A percentile compares a stretch with the other conserved stretches of the same genome.
Evolutionary conservation across 2,329 filamentous ascomycete species (phyloP).

Genomic region (Trichoderma atroviride): DNA sequence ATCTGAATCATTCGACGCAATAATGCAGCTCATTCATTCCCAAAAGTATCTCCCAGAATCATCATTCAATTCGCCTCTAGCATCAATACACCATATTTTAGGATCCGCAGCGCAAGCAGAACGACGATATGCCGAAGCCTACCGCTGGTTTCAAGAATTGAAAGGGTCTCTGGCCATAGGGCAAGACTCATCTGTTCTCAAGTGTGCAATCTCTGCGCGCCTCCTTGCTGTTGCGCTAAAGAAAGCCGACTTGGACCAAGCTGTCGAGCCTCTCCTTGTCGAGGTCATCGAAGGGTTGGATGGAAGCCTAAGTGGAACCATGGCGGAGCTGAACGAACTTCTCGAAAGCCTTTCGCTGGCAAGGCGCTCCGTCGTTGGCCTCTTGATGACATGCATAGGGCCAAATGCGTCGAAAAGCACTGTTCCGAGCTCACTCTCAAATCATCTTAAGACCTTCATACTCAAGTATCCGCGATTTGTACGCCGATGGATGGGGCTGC

Average conservation of each 20-base stretch:
- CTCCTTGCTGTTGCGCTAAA: constrained; percentile 59
- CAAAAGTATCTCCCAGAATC: constrained; percentile 40
- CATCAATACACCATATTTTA: constrained; percentile 56
- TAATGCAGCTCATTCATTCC: constrained; percentile 40
- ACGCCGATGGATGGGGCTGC: constrained; percentile 63
- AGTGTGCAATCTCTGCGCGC: constrained; percentile 58
- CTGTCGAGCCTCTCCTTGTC: constrained; percentile 48
- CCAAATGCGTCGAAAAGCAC: constrained; percentile 27
- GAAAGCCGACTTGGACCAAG: constrained; percentile 40
- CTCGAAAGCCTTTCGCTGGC: constrained; percentile 58
- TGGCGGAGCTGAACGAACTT: constrained; percentile 62
- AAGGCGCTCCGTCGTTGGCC: constrained; percentile 56
- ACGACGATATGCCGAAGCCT: constrained; percentile 53
- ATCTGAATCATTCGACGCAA: constrained; percentile 36
- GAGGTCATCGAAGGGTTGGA: constrained; percentile 59
- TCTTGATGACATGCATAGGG: constrained; percentile 44
- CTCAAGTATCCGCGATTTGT: constrained; percentile 63
- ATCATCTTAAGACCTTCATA: constrained; percentile 58
- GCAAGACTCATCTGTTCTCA: constrained; percentile 51
- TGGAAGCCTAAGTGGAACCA: constrained; percentile 61
- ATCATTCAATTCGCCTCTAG: constrained; percentile 49
- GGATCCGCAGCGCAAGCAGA: constrained; percentile 52
- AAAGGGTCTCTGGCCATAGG: constrained; percentile 42
- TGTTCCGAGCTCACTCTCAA: constrained; percentile 33
- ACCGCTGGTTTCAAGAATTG: constrained; percentile 57